Conservation (phyloP, 2,329 filamentous ascomycete species). For the Hortaea werneckii region DNA sequence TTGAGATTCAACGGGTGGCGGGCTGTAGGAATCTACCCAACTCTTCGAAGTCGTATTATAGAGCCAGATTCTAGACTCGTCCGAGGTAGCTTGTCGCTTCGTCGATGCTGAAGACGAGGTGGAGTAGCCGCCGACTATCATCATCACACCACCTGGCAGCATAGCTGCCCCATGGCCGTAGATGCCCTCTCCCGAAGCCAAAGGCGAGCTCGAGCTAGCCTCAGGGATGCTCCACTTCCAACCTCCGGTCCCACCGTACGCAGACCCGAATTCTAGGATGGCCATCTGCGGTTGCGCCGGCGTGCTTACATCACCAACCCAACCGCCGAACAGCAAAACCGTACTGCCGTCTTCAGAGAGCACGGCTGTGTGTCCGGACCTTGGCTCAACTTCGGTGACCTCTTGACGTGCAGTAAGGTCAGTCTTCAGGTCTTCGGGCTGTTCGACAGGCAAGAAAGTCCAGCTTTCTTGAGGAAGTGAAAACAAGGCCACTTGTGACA, state of each 20-base stretch:
- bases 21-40: constrained; percentile 49
- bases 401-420: constrained; percentile 46
- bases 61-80: constrained; percentile 42
- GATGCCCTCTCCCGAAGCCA: constrained; percentile 38
- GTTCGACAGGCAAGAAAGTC: constrained; percentile 64
- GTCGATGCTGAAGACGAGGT: constrained; percentile 33
- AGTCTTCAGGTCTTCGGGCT: constrained; percentile 34
- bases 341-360: constrained; percentile 66
- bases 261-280: constrained; percentile 62
- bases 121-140: constrained; percentile 49
- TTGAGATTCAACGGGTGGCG: constrained; percentile 17
- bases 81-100: constrained; percentile 26
- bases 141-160: constrained; percentile 52
- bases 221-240: constrained; percentile 64
- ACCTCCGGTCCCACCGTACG: constrained; percentile 51
- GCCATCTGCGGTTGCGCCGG: constrained; percentile 75
- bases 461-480: constrained; percentile 77
- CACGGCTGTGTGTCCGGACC: constrained; percentile 82
- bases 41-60: constrained; percentile 52
- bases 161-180: constrained; percentile 54
- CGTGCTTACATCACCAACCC: constrained; percentile 72
- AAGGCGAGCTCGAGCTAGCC: constrained; percentile 33
- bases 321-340: constrained; percentile 78
- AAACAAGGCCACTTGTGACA: constrained; percentile 82
- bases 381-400: constrained; percentile 53